Evolutionary conservation across 108 stramenopile genomes (phyloP).

Genomic region (Cyclotella baltica): DNA sequence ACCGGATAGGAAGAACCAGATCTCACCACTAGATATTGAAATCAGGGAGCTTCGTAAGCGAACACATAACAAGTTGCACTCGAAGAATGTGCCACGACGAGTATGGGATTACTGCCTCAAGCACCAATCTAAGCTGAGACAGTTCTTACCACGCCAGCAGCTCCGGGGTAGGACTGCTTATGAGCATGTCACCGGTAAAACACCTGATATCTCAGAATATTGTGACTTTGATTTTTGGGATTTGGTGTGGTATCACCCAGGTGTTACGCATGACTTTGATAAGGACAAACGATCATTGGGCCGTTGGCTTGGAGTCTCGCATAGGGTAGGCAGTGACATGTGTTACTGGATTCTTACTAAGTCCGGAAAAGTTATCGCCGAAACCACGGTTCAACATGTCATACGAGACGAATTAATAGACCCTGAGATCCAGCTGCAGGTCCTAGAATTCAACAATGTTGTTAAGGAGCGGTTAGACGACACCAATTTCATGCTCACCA

Average conservation of each 20-base stretch:
- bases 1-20: too few species aligned
- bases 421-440: constrained; percentile 12
- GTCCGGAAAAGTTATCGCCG: constrained; percentile 27
- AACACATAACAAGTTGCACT: constrained; percentile 1
- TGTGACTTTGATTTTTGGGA: too few species aligned
- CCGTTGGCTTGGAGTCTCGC: constrained; percentile 10
- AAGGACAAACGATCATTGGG: constrained; percentile 2
- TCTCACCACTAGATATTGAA: too few species aligned
- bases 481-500: not conserved
- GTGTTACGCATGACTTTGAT: too few species aligned
- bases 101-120: constrained; percentile 39
- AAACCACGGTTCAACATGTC: constrained; percentile 45
- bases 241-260: too few species aligned
- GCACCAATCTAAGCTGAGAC: not conserved
- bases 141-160: too few species aligned
- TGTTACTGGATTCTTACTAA: constrained; percentile 32
- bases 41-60: too few species aligned
- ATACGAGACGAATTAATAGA: constrained; percentile 28
- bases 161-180: constrained; percentile 29
- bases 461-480: not conserved
- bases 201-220: constrained; percentile 55
- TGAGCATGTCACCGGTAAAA: constrained; percentile 39
- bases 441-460: not conserved
- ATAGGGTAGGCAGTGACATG: too few species aligned
- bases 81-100: constrained; percentile 12